Evolutionary conservation across 768 basidiomycete species (phyloP), one percentile per base, ranked within the genome.

Genomic region (Leccinum ochraceum): DNA sequence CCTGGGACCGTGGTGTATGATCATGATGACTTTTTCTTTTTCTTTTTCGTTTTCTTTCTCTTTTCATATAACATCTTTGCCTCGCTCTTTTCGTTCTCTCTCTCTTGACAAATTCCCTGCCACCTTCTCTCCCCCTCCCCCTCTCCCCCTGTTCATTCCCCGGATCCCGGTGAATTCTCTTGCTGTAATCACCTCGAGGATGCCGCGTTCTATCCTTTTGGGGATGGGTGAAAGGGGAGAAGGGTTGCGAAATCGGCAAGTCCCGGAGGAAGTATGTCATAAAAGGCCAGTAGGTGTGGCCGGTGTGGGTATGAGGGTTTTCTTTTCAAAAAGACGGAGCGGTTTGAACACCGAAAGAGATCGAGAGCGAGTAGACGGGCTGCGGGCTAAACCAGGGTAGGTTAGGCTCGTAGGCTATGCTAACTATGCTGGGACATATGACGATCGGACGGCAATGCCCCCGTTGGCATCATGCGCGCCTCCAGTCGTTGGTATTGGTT

Each of bases 121-220:
- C 44, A 13, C 44, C 20, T 46, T 46, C 44, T 46, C 20, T 20
- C n/a, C n/a, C 42, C 44, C n/a, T 46, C 44, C 11, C 44, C 44
- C 20, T 20, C 20, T 46, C 44, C 44, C 42, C 44, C 44, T 20
- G 44, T 46, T 46, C 44, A 46, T 46, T 46, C 44, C 20, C 32
- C 63, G 63, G 61, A 50, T 39, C n/a, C 26, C 54, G 54, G 54
- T 17, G 59, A 63, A 58, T 42, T 50, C 59, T 36, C 57, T 67
- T 20, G 54, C 50, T 71, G 63, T 72, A 71, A 72, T 72, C 69
- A 73, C 69, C 70, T 73, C 63, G 67, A 65, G 71, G 69, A 63
- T 5, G 16, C 65, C 67, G 67, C 71, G 56, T 71, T 67, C 65
- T 46, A 5, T 20, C 44, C 44, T 20, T 46, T 46, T 46, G 44